Percentiles rank a stretch among this genome's conserved stretches.
phyloP scores from a whole-genome alignment of 2,329 filamentous ascomycete species.

The Fusarium redolens region DNA sequence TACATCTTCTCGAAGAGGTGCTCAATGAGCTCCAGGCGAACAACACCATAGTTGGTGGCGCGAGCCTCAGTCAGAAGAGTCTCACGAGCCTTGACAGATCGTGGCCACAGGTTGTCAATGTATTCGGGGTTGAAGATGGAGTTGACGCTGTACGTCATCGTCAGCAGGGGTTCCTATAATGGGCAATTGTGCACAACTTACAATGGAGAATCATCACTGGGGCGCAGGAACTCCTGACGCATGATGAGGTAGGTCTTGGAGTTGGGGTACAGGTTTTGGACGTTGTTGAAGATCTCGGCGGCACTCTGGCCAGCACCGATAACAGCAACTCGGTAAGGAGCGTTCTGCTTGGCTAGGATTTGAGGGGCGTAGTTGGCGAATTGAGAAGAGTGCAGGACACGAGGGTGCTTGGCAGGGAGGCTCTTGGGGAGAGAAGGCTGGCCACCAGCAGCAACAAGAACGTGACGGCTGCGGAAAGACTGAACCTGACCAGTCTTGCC shows the following conservation, averaged over 20 bases:
- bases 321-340: constrained; percentile 80
- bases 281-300: constrained; percentile 93
- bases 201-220: constrained; percentile 97
- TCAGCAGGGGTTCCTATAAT: constrained; percentile 40
- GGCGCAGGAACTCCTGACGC: constrained; percentile 83
- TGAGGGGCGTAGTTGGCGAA: constrained; percentile 75
- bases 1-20: constrained; percentile 90
- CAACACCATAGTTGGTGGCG: constrained; percentile 93
- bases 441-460: constrained; percentile 69
- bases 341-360: constrained; percentile 66
- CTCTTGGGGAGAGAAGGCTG: constrained; percentile 76
- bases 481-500: constrained; percentile 64
- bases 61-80: constrained; percentile 74
- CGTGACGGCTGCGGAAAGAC: constrained; percentile 70
- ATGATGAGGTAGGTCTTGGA: constrained; percentile 82
- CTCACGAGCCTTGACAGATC: constrained; percentile 71
- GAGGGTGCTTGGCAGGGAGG: constrained; percentile 76
- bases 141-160: constrained; percentile 76
- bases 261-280: constrained; percentile 85
- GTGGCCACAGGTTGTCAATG: constrained; percentile 80
- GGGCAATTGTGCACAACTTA: constrained; percentile 58
- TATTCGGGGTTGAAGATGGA: constrained; percentile 94
- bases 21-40: constrained; percentile 90
- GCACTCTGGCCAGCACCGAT: constrained; percentile 92
- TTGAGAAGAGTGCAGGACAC: constrained; percentile 88